Evolutionary conservation across 345 rosid genomes (phyloP).

Genomic region (Garcia nutans): DNA sequence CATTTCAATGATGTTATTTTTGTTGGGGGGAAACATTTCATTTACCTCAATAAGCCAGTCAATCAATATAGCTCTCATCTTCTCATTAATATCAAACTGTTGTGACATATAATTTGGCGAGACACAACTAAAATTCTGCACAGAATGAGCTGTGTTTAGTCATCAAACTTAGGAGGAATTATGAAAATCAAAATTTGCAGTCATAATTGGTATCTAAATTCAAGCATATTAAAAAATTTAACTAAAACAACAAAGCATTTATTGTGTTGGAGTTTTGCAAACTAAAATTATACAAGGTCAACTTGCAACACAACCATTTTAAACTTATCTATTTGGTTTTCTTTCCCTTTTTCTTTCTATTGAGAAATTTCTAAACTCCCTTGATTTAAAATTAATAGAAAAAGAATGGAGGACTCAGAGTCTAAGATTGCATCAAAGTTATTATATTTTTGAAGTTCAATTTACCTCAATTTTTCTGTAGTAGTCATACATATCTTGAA

Average conservation of each 20-base stretch:
- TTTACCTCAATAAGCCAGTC: conserved; percentile 97
- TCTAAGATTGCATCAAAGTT: no score
- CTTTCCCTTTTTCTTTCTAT: background rate
- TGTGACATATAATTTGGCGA: conserved; percentile 63
- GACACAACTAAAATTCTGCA: conserved; percentile 61
- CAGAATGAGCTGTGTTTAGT: background rate
- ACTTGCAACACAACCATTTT: no score
- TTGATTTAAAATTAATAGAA: background rate
- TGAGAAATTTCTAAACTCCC: background rate
- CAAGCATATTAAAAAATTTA: background rate
- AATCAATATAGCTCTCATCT: conserved; percentile 93
- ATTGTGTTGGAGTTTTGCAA: background rate
- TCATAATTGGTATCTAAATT: background rate
- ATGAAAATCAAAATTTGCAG: background rate
- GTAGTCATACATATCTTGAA: conserved; percentile 60
- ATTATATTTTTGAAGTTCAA: background rate
- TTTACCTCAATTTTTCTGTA: conserved; percentile 76
- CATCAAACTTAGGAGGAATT: conserved; percentile 8
- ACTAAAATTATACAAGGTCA: background rate
- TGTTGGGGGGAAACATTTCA: background rate
- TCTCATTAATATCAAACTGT: conserved; percentile 79
- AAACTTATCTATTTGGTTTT: background rate
- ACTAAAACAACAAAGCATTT: background rate
- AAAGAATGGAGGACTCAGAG: no score
- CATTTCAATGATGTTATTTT: background rate